Evolutionary conservation across 202 grass and related monocot species (phyloP).

Genomic region (Elaeis oleifera): DNA sequence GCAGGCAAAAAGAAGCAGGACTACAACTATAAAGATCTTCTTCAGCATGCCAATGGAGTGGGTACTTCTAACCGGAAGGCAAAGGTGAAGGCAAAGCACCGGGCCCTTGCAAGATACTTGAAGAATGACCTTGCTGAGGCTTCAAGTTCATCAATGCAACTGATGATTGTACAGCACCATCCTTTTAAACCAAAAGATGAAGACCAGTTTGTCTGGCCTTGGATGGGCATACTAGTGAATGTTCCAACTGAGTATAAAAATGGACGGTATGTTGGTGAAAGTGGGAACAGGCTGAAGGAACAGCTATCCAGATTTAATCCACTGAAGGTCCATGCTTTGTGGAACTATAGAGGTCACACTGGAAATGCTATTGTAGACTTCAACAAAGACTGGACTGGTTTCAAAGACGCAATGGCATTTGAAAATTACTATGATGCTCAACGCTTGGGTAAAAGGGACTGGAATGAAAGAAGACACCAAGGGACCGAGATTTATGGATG

Average conservation of each 20-base stretch:
- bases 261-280: constrained; percentile 49
- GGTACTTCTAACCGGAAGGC: constrained; percentile 32
- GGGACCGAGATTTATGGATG: constrained; percentile 45
- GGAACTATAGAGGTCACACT: constrained; percentile 44
- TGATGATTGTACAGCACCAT: constrained; percentile 13
- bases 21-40: constrained; percentile 36
- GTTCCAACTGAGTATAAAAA: constrained; percentile 51
- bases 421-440: constrained; percentile 47
- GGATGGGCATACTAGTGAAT: constrained; percentile 73
- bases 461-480: constrained; percentile 34
- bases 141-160: constrained; percentile 3
- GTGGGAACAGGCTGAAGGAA: constrained; percentile 72
- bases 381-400: constrained; percentile 56
- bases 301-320: constrained; percentile 48
- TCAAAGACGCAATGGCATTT: constrained; percentile 53
- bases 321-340: constrained; percentile 52
- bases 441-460: constrained; percentile 37
- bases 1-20: constrained; percentile 36
- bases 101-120: constrained; percentile 54
- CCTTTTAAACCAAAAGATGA: constrained; percentile 29
- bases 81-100: constrained; percentile 54
- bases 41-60: constrained; percentile 56
- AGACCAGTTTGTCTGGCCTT: constrained; percentile 73
- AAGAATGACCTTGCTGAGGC: constrained; percentile 34
- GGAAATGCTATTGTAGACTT: constrained; percentile 75